Evolutionary conservation across 768 basidiomycete species (phyloP).

Genomic region (Fistulinella prunicolor): DNA sequence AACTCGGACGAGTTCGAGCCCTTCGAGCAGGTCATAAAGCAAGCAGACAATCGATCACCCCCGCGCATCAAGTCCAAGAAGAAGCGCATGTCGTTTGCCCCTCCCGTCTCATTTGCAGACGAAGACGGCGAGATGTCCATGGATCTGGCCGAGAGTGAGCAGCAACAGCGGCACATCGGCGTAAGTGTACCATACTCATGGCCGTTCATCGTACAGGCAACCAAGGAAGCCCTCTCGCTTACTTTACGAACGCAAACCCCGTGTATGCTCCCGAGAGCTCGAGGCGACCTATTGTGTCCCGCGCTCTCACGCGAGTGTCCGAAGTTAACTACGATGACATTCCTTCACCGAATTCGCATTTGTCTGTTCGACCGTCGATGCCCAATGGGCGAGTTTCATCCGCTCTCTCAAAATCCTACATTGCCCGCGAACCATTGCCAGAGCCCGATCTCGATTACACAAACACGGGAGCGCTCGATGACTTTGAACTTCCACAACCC

Average conservation of each 20-base stretch:
- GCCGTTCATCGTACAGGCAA: constrained; percentile 19
- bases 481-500: constrained; percentile 22
- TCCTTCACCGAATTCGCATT: constrained; percentile 52
- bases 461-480: constrained; percentile 24
- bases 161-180: not conserved
- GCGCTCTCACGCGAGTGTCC: constrained; percentile 49
- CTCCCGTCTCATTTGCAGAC: constrained; percentile 38
- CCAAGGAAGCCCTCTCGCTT: constrained; percentile 32
- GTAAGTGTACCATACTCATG: constrained; percentile 3
- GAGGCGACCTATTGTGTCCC: constrained; percentile 38
- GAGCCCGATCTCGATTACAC: constrained; percentile 26
- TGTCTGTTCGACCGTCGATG: constrained; percentile 30
- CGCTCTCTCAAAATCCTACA: constrained; percentile 29
- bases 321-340: constrained; percentile 61
- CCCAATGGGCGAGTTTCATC: constrained; percentile 37
- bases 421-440: constrained; percentile 18
- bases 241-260: constrained; percentile 35
- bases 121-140: constrained; percentile 74
- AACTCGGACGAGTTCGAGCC: constrained; percentile 82
- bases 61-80: constrained; percentile 51
- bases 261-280: constrained; percentile 38
- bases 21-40: constrained; percentile 70
- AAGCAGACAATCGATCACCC: constrained; percentile 65
- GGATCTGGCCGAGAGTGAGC: constrained; percentile 72
- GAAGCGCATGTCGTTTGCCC: constrained; percentile 41